These are phyloP conservation scores for Vitis cinerea DNA, from an alignment of 164 flowering plant species.

Conservation along the genomic window DNA sequence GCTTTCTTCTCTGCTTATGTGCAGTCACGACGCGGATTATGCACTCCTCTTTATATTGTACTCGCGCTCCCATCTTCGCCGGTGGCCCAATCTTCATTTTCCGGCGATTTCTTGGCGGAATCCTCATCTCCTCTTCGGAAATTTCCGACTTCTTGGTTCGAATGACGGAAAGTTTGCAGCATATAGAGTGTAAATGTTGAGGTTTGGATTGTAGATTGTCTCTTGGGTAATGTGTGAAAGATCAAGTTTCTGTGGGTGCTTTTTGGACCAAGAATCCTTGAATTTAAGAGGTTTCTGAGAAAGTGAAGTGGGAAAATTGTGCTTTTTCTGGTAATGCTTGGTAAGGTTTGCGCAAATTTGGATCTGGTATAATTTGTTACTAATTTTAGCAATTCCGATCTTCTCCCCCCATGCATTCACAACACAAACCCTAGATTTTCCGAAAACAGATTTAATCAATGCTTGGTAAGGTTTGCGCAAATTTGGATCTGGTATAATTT, in stretches of 20 bases:
- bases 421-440: too few relatives aligned
- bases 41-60: not conserved
- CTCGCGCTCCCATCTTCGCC: not conserved
- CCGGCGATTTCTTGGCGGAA: not conserved
- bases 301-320: not conserved
- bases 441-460: too few relatives aligned
- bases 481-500: not conserved
- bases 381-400: not conserved
- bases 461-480: not conserved
- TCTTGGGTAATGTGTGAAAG: not conserved
- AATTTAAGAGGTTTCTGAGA: not conserved
- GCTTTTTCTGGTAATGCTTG: not conserved
- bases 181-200: not conserved
- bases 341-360: not conserved
- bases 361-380: not conserved
- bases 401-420: too few relatives aligned
- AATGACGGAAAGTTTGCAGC: too few relatives aligned
- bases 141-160: not conserved
- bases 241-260: not conserved
- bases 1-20: not conserved
- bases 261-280: not conserved
- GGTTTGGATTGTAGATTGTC: not conserved
- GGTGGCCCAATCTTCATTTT: not conserved
- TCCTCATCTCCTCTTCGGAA: not conserved
- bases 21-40: not conserved